Evolutionary conservation across 352 stramenopile species (phyloP).

Genomic region (Peronospora farinosa): DNA sequence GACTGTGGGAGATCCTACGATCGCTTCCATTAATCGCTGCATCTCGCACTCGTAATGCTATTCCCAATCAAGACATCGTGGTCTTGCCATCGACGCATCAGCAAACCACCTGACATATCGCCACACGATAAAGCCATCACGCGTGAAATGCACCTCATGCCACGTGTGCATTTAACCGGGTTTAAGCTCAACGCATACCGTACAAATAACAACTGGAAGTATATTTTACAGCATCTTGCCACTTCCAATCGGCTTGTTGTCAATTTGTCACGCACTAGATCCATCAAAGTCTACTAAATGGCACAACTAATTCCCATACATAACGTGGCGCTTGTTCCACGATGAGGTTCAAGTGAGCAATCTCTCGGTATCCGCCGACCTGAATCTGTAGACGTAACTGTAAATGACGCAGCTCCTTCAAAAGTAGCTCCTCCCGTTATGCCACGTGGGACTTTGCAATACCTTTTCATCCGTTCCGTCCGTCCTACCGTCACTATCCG

Average conservation of each 20-base stretch:
- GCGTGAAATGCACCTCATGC: neutral
- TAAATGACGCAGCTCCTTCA: constrained; percentile 9
- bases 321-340: neutral
- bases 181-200: constrained; percentile 17
- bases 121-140: neutral
- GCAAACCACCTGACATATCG: neutral
- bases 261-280: neutral
- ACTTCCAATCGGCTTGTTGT: neutral
- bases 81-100: neutral
- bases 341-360: neutral
- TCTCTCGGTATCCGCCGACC: neutral
- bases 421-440: neutral
- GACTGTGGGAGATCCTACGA: neutral
- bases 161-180: neutral
- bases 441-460: neutral
- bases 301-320: neutral
- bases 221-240: constrained; percentile 15
- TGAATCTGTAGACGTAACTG: constrained; percentile 6
- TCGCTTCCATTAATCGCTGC: neutral
- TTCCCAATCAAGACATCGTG: neutral
- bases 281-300: neutral
- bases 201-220: constrained; percentile 9
- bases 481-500: neutral
- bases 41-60: neutral
- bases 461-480: neutral